Base-by-base conservation (phyloP, 192 early-diverging fungal species). In the Coemansia guatemalensis region DNA sequence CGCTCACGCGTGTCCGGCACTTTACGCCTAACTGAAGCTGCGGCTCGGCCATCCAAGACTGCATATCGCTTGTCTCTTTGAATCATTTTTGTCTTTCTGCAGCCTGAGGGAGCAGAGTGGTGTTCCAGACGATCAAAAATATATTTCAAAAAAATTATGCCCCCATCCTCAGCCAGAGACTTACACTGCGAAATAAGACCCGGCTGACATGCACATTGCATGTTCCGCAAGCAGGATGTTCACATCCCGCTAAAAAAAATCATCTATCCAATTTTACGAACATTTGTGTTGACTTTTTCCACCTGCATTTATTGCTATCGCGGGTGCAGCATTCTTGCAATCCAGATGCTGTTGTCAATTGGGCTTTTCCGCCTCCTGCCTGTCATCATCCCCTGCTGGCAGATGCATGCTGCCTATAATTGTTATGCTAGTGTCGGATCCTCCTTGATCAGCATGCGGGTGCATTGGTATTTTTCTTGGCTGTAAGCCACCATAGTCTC, bases 1-100 rank as follows among this genome's bases (percentile, higher is more conserved):
- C 7, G 64, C 76, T 2, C 76, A 52, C 21, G 56, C 20, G 7
- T 78, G 67, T 53, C 76, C 76, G 8, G 67, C 35, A 25, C 68
- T 78, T 6, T 78, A 67, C 62, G 66, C 63, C 18, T 77, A 56
- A 48, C 56, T 39, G 59, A 20, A 32, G 39, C 39, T 17, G 39
- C 39, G 14, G 39, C 39, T 44, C 14, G 39, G 17, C 39, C 39
- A 44, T 44, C 39, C 39, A 17, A 44, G 12, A 44, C 14, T 44
- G 39, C 14, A 44, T 44, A 12, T 44, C 9, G 4, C 39, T 17
- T 44, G 39, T 17, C 39, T 44, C 39, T 44, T 44, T 44, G 9
- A 3, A 12, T 17, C 14, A n/a, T n/a, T 44, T 44, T 17, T 44
- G 39, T 17, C 14, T 44, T 44, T 44, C 39, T 44, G 39, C 14